A percentile compares a stretch with the other conserved stretches of the same genome.
phyloP scores from a whole-genome alignment of 2,329 filamentous ascomycete genomes.

The Apiospora rasikravindrae region DNA sequence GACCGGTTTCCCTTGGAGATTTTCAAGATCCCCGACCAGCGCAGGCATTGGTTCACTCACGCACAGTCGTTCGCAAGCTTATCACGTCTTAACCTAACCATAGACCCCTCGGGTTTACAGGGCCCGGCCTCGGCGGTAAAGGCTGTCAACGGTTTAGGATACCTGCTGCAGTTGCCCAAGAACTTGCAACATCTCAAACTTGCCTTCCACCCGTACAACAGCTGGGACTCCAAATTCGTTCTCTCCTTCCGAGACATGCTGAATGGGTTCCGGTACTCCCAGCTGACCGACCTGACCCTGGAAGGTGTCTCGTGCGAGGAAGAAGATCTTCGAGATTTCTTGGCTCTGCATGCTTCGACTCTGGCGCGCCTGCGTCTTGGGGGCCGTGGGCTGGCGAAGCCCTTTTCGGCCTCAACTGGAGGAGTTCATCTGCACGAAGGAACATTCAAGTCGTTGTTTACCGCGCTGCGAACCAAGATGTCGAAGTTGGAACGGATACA shows the following conservation, averaged over 20 bases:
- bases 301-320: constrained; percentile 51
- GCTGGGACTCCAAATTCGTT: constrained; percentile 46
- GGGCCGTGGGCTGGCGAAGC: constrained; percentile 47
- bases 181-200: constrained; percentile 46
- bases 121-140: constrained; percentile 45
- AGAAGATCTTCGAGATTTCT: constrained; percentile 48
- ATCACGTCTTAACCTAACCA: constrained; percentile 44
- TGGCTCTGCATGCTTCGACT: constrained; percentile 45
- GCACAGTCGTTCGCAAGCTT: constrained; percentile 46
- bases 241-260: constrained; percentile 48
- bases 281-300: constrained; percentile 48
- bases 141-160: constrained; percentile 50
- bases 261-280: constrained; percentile 42
- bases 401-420: constrained; percentile 46
- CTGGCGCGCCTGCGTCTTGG: constrained; percentile 51
- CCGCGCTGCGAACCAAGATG: constrained; percentile 43
- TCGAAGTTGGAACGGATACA: constrained; percentile 48
- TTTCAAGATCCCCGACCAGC: constrained; percentile 43
- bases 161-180: constrained; percentile 45
- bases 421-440: constrained; percentile 52
- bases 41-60: constrained; percentile 48
- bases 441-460: constrained; percentile 50
- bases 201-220: constrained; percentile 47
- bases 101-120: constrained; percentile 46
- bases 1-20: constrained; percentile 51